Percentiles rank a stretch among this genome's conserved stretches.
These are phyloP conservation scores for Lactuca sativa DNA, from an alignment of 129 eudicot species.

Conservation along the genomic window DNA sequence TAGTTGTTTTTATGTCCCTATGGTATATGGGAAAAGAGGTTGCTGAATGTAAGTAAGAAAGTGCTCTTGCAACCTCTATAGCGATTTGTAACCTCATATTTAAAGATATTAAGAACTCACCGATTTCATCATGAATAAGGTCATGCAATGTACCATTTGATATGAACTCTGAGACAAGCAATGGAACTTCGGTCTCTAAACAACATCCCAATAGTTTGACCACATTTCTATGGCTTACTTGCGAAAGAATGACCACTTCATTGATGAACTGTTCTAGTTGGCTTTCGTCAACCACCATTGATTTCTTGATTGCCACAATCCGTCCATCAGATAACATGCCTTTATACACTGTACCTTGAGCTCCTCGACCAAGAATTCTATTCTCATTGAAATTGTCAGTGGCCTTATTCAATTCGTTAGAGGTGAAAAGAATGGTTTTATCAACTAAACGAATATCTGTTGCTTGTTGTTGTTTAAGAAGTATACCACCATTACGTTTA, in stretches of 20 bases:
- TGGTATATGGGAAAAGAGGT: constrained; percentile 31
- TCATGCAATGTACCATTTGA: constrained; percentile 37
- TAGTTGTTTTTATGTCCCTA: constrained; percentile 29
- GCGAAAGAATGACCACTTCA: constrained; percentile 37
- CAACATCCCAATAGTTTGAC: constrained; percentile 38
- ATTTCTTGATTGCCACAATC: constrained; percentile 33
- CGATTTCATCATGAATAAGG: constrained; percentile 13
- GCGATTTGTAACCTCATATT: constrained; percentile 23
- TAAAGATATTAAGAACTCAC: constrained; percentile 20
- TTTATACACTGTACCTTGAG: constrained; percentile 18
- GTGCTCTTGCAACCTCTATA: constrained; percentile 35
- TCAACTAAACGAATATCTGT: neutral
- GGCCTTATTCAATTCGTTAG: neutral
- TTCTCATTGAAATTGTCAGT: neutral
- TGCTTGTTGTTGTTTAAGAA: neutral
- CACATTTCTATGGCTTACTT: constrained; percentile 35
- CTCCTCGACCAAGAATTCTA: neutral
- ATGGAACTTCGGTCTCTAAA: constrained; percentile 36
- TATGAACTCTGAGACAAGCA: constrained; percentile 37
- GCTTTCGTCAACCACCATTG: constrained; percentile 23
- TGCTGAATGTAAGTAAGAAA: constrained; percentile 28
- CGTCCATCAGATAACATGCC: constrained; percentile 31
- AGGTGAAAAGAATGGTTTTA: neutral
- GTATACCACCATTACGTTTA: neutral
- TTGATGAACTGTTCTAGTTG: constrained; percentile 32